Evolutionary conservation across 345 rosid genomes (phyloP), one percentile per base, ranked within the genome.

Genomic region (Populus davidiana): DNA sequence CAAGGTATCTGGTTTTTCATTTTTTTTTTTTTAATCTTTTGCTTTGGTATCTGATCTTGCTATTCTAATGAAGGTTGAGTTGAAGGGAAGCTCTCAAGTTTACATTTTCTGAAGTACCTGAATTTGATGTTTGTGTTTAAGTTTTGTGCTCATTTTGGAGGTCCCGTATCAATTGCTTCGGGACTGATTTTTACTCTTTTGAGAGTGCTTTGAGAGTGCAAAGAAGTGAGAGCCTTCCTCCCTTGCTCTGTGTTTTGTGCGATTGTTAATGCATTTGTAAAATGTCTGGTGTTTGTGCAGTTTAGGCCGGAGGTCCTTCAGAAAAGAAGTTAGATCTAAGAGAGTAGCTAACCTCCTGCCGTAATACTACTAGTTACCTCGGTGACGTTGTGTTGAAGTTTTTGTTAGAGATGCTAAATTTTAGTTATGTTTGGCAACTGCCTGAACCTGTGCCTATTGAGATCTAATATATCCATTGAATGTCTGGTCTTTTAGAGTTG

Each of bases 171-270:
- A 25, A 77, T 69, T 59, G 79, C 69, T 5, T 27, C 69, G 44
- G 74, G 74, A 17, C 68, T 77, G 56, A 76, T 69, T 33, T 93
- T 43, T 97, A 93, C 61, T 70, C 89, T n/a, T 94, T 93, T 5
- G 97, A 94, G 69, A 90, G 75, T 67, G 98, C 98, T 94, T 93
- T 5, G 97, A 94, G 69, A 90, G 75, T 67, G 98, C 98, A 0
- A 93, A 91, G 90, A 93, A 94, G 80, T 93, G 81, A 14, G 97
- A 94, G 79, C 98, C 98, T 67, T 33, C 63, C 44, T 14, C 33
- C 10, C 7, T 63, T 81, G 49, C 56, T 62, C 52, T 18, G 4
- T 3, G n/a, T 11, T 49, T 49, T 21, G 16, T 27, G n/a, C 13
- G 5, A 29, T 52, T 49, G 38, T 41, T 41, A 41, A 3, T 41